Evolutionary conservation across 2,329 filamentous ascomycete species (phyloP).

Genomic region (Aspergillus udagawae): DNA sequence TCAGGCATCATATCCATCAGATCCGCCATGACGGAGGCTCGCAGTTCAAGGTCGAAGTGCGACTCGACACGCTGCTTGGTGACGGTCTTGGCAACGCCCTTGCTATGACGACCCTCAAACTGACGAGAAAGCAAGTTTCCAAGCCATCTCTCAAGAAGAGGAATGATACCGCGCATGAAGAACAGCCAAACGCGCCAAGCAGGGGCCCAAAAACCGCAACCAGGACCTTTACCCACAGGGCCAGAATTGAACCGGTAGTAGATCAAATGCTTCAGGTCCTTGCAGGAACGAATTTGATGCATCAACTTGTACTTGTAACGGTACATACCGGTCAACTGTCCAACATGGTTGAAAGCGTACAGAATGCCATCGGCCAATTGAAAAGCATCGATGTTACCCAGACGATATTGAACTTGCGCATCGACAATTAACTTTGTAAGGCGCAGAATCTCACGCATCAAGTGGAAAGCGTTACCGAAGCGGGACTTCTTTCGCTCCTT

Average conservation of each 20-base stretch:
- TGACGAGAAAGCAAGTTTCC: constrained; percentile 95
- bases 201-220: constrained; percentile 98
- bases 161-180: constrained; percentile 98
- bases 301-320: constrained; percentile 99
- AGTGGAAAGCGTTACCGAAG: constrained; percentile 97
- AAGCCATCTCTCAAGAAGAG: constrained; percentile 92
- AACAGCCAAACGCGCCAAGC: constrained; percentile 99
- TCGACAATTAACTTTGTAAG: constrained; percentile 97
- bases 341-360: constrained; percentile 99
- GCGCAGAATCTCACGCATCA: constrained; percentile 96
- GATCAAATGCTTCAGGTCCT: constrained; percentile 97
- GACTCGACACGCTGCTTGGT: constrained; percentile 99
- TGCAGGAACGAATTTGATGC: constrained; percentile 99
- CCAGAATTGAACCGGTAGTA: constrained; percentile 99
- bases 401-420: constrained; percentile 93
- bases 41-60: constrained; percentile 94
- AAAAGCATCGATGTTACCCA: constrained; percentile 98
- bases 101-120: constrained; percentile 97
- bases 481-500: constrained; percentile 99
- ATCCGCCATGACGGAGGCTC: constrained; percentile 97
- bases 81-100: constrained; percentile 97
- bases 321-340: constrained; percentile 98
- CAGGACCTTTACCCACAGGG: constrained; percentile 92
- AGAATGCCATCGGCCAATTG: constrained; percentile 96
- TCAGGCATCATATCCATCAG: constrained; percentile 99